phyloP scores from a whole-genome alignment of 2,329 filamentous ascomycete genomes.

The Aurifilum marmelostoma region DNA sequence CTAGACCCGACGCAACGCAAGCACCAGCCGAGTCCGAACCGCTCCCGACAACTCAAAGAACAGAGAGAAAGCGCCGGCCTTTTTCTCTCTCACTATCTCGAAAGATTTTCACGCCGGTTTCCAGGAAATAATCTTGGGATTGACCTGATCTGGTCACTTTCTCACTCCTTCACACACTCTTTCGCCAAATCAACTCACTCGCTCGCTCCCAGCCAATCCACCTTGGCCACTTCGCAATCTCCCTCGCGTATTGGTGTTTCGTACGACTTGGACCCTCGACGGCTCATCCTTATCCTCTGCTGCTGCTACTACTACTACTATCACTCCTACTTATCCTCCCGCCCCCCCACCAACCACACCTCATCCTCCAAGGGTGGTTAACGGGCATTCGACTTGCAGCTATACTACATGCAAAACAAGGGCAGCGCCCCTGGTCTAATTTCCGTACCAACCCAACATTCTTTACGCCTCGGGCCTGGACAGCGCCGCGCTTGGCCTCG shows the following conservation, averaged over 20 bases:
- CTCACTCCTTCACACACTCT: neutral
- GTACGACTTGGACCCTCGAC: constrained; percentile 3
- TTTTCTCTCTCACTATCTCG: neutral
- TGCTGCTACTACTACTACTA: no score
- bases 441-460: constrained; percentile 12
- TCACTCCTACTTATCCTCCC: neutral
- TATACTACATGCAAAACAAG: constrained; percentile 13
- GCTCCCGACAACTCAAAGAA: neutral
- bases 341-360: neutral
- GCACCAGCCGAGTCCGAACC: neutral
- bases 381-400: constrained; percentile 4
- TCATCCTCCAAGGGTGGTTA: neutral
- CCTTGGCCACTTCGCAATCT: neutral
- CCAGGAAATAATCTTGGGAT: neutral
- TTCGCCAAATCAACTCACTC: neutral
- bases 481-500: constrained; percentile 4
- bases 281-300: neutral
- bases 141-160: neutral
- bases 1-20: neutral
- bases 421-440: constrained; percentile 11
- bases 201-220: neutral
- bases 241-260: neutral
- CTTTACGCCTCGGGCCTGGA: neutral
- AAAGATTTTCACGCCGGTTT: neutral
- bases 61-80: neutral